A percentile compares a stretch with the other conserved stretches of the same genome.
These are phyloP conservation scores for Malus hybrid DNA, from an alignment of 331 rosid species.

Conservation along the genomic window DNA sequence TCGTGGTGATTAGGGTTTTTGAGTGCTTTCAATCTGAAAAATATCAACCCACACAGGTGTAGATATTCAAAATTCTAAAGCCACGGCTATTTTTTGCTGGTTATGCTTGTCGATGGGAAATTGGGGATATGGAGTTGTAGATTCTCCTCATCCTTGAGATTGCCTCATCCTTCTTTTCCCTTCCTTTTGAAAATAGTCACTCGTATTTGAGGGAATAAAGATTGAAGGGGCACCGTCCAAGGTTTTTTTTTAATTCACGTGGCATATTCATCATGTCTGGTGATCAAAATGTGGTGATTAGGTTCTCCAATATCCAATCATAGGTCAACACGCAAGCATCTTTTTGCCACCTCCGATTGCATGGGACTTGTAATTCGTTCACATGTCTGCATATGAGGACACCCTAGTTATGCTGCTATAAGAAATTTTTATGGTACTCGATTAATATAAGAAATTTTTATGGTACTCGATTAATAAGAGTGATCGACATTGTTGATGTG, in stretches of 20 bases:
- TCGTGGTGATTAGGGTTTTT: conserved; percentile 6
- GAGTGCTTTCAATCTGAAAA: conserved; percentile 2
- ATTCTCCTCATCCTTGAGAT: conserved; percentile 31
- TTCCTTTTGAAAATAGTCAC: conserved; percentile 30
- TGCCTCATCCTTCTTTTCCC: conserved; percentile 15
- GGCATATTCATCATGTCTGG: conserved; percentile 56
- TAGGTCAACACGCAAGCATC: conserved; percentile 30
- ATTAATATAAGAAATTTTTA: too few species aligned
- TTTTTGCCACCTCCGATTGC: conserved; percentile 3
- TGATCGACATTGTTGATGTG: too few species aligned
- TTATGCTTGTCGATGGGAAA: conserved; percentile 33
- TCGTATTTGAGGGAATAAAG: conserved; percentile 34
- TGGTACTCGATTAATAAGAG: too few species aligned
- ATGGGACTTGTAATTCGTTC: conserved; percentile 7
- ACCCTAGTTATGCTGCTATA: neutral
- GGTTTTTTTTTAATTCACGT: conserved; percentile 26
- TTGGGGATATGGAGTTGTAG: conserved; percentile 18
- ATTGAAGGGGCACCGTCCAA: conserved; percentile 22
- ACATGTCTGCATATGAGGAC: conserved; percentile 19
- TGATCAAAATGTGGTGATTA: conserved; percentile 19
- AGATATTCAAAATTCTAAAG: conserved; percentile 41
- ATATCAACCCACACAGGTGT: neutral
- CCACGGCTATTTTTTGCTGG: conserved; percentile 37
- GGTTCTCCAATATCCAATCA: conserved; percentile 61
- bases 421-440: too few species aligned